Evolutionary conservation across 257 asterid species (phyloP).

Genomic region (Catharanthus roseus): DNA sequence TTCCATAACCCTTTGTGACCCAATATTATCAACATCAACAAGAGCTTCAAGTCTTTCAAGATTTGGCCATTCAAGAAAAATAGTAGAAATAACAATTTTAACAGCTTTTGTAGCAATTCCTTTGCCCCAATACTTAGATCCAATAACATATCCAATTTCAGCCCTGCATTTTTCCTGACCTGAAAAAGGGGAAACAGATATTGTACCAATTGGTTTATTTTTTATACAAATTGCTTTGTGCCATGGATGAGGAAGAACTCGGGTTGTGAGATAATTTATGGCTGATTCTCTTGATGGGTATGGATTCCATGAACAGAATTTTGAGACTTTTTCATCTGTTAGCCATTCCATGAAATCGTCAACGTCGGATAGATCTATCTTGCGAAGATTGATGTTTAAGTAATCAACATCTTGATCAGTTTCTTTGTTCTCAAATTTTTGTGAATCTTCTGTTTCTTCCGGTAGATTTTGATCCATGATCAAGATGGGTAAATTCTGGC

Average conservation of each 20-base stretch:
- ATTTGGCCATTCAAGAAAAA: conserved; percentile 63
- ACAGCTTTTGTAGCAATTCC: conserved; percentile 75
- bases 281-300: conserved; percentile 53
- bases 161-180: conserved; percentile 51
- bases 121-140: conserved; percentile 70
- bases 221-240: conserved; percentile 48
- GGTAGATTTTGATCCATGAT: conserved; percentile 1
- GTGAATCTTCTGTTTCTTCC: background rate
- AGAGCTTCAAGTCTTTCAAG: conserved; percentile 74
- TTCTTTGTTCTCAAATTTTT: background rate
- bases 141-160: conserved; percentile 64
- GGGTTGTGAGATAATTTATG: conserved; percentile 20
- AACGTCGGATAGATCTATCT: conserved; percentile 45
- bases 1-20: conserved; percentile 73
- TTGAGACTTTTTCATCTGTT: conserved; percentile 55
- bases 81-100: conserved; percentile 49
- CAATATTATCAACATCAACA: conserved; percentile 62
- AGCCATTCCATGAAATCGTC: conserved; percentile 56
- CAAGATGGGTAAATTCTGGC: background rate
- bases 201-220: conserved; percentile 48
- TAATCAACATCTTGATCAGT: conserved; percentile 3
- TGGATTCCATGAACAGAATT: conserved; percentile 60
- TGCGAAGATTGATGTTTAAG: conserved; percentile 47
- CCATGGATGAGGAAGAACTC: conserved; percentile 50
- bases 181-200: conserved; percentile 35